Percentiles rank a stretch among this genome's conserved stretches.
Evolutionary conservation across 169 alveolate species (phyloP).

Genomic region (Eimeria mitis): DNA sequence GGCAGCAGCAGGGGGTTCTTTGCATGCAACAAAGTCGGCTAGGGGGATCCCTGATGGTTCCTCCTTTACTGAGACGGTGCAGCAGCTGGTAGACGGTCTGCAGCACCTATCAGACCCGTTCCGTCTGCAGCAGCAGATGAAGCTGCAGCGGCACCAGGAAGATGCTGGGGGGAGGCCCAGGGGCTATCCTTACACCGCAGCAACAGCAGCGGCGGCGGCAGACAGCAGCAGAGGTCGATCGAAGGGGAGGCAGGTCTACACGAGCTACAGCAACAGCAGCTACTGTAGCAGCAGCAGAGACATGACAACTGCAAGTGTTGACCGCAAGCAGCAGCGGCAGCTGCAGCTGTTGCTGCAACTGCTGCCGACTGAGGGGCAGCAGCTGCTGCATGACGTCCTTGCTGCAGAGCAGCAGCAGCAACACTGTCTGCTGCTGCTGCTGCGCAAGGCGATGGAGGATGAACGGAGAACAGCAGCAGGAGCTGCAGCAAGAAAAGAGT

Average conservation of each 20-base stretch:
- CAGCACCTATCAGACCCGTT: constrained; percentile 18
- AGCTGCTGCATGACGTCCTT: constrained; percentile 42
- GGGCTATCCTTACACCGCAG: not conserved
- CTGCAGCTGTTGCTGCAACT: constrained; percentile 68
- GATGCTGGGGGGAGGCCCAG: not conserved
- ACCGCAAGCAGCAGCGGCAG: constrained; percentile 8
- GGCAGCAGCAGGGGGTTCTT: not conserved
- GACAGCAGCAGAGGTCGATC: not conserved
- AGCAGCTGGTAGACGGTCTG: constrained; percentile 4
- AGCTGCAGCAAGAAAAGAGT: constrained; percentile 41
- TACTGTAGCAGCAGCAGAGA: constrained; percentile 8
- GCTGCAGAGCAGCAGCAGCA: constrained; percentile 53
- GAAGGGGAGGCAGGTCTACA: not conserved
- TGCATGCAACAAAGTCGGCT: not conserved
- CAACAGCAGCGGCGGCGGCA: not conserved
- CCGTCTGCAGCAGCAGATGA: constrained; percentile 21
- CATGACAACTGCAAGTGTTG: not conserved
- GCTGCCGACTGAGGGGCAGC: constrained; percentile 70
- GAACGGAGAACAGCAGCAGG: constrained; percentile 75
- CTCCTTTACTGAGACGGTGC: constrained; percentile 52
- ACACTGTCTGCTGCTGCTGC: constrained; percentile 31
- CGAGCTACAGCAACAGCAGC: not conserved
- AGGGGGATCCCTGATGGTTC: constrained; percentile 14
- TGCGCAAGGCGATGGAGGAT: constrained; percentile 17
- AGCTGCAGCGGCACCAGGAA: not conserved